Base-by-base conservation (phyloP, 2,329 filamentous ascomycete genomes). In the Mariannaea sp. region DNA sequence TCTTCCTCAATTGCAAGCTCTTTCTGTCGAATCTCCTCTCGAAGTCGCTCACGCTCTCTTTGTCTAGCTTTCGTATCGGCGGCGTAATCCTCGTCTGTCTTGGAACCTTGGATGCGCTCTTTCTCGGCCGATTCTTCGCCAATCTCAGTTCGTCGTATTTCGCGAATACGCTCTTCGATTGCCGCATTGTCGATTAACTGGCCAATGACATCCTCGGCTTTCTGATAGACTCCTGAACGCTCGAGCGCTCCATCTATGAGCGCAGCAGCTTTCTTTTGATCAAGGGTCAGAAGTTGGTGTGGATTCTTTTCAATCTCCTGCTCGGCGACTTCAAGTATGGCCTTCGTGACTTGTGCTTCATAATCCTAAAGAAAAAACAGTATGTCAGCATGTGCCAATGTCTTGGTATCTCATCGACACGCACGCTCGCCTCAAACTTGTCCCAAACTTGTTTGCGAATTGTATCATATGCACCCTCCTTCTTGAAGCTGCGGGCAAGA, bases 401-500 rank as follows among this genome's bases (percentile, higher is more conserved):
- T 13, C 39, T 51, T 38, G 46, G 47, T 24, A 40, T 14, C 44
- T 24, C 13, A 14, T 20, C 30, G 33, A 24, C 40, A 51, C 81
- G 53, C 80, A 90, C 88, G 61, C 84, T 86, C 24, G 82, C 80
- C 65, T 86, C 84, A 61, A 90, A 90, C 53, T 89, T 85, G 39
- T 88, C 83, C 82, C 89, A 91, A 9, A 90, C 80, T 64, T 89
- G 82, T 68, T 91, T 92, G 56, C 89, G 85, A 58, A 92, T 82
- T 12, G 81, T 77, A 71, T 94, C 90, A 67, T 92, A 94, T 52
- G 88, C 88, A 56, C 90, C 90, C 71, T 90, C 91, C 75, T 92
- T 93, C 73, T 92, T 92, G 75, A 92, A 93, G 9, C 82, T 87
- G 67, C 90, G 86, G n/a, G 89, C 83, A 17, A 93, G 80, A 13